Conservation (phyloP, 2,329 filamentous ascomycete genomes). For the Pyrenophora seminiperda region DNA sequence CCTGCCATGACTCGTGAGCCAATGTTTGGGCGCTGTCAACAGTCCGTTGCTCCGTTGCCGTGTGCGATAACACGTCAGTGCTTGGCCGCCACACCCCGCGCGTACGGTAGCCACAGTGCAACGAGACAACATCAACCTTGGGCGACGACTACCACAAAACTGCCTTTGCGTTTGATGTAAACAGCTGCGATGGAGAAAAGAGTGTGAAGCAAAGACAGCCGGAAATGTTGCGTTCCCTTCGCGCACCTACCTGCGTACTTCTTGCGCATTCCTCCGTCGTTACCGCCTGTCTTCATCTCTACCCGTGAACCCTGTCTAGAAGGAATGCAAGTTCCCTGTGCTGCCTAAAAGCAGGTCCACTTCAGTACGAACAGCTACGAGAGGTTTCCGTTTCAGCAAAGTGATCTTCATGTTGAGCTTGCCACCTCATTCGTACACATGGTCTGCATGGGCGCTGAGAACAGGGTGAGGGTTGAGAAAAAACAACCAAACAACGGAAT, state of each 20-base stretch:
- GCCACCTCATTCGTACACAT: too few species aligned
- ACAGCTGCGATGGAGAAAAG: background rate
- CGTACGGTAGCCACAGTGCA: constrained; percentile 23
- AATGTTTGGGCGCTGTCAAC: constrained; percentile 37
- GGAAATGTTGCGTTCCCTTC: background rate
- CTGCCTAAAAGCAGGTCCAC: too few species aligned
- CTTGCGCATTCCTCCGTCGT: background rate
- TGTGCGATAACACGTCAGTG: constrained; percentile 35
- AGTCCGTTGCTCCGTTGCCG: constrained; percentile 36
- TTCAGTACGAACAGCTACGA: too few species aligned
- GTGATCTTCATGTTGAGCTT: too few species aligned
- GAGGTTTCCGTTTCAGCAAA: too few species aligned
- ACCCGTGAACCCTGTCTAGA: too few species aligned
- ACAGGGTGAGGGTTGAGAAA: too few species aligned
- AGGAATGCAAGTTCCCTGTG: too few species aligned
- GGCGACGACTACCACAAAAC: background rate
- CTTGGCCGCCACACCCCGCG: constrained; percentile 26
- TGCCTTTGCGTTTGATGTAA: background rate
- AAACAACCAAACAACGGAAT: too few species aligned
- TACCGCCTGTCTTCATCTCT: too few species aligned
- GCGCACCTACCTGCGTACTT: background rate
- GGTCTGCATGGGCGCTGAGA: too few species aligned
- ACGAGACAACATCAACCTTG: constrained; percentile 18
- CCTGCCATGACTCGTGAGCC: constrained; percentile 25
- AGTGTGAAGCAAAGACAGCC: background rate